These are phyloP conservation scores for Lipomyces kockii DNA, from an alignment of 805 yeast genomes.

Conservation along the genomic window DNA sequence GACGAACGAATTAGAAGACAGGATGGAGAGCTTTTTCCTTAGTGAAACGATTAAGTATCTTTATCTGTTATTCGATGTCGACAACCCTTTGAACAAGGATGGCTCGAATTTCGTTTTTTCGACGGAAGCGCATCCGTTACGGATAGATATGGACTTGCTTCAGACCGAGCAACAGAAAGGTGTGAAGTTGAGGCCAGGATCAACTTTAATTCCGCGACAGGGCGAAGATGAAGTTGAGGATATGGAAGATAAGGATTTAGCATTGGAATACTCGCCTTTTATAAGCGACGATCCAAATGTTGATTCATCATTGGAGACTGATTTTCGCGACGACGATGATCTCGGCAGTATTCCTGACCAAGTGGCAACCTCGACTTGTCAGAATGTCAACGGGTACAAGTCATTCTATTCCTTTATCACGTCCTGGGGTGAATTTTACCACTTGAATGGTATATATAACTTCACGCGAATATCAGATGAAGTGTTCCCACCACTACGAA, in stretches of 20 bases:
- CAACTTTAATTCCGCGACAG: constrained; percentile 6
- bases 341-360: neutral
- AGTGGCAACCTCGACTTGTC: constrained; percentile 16
- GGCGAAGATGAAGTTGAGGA: neutral
- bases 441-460: constrained; percentile 38
- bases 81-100: constrained; percentile 55
- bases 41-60: constrained; percentile 87
- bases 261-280: neutral
- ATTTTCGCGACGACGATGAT: neutral
- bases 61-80: constrained; percentile 75
- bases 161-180: constrained; percentile 34
- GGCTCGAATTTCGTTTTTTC: constrained; percentile 59
- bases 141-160: constrained; percentile 57
- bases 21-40: constrained; percentile 91
- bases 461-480: constrained; percentile 25
- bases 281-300: neutral
- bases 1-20: constrained; percentile 65
- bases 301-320: neutral
- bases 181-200: constrained; percentile 21
- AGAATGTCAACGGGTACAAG: neutral
- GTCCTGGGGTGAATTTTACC: constrained; percentile 45
- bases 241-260: neutral
- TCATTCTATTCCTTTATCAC: constrained; percentile 45
- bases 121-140: constrained; percentile 91
- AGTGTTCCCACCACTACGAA: constrained; percentile 17